These are phyloP conservation scores for Ambrosia trifida DNA, from an alignment of 129 eudicot genomes.

Conservation along the genomic window DNA sequence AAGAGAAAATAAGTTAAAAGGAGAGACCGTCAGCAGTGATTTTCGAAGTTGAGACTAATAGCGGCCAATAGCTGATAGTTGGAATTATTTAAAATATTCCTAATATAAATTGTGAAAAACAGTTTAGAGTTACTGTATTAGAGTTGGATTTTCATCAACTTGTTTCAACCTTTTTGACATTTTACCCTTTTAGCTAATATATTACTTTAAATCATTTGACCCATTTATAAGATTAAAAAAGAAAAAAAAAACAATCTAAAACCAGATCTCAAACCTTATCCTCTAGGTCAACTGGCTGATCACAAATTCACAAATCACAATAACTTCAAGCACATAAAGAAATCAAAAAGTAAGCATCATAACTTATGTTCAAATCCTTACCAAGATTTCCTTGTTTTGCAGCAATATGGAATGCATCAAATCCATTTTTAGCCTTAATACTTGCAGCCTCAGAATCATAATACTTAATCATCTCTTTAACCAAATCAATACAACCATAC, in stretches of 20 bases:
- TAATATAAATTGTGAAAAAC: not conserved
- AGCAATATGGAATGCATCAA: conserved; percentile 58
- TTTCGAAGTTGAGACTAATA: too few species aligned
- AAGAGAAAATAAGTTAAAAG: too few species aligned
- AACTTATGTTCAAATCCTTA: conserved; percentile 28
- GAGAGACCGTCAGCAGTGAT: too few species aligned
- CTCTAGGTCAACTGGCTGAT: conserved; percentile 16
- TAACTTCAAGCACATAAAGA: not conserved
- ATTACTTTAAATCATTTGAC: not conserved
- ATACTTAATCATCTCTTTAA: conserved; percentile 50
- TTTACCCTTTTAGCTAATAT: not conserved
- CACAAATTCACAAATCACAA: not conserved
- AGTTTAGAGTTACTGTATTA: not conserved
- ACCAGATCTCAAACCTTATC: conserved; percentile 10
- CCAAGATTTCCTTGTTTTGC: conserved; percentile 66
- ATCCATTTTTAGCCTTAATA: conserved; percentile 55
- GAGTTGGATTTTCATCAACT: not conserved
- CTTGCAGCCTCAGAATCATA: conserved; percentile 53
- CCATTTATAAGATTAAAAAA: not conserved
- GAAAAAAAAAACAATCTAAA: not conserved
- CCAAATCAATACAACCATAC: conserved; percentile 43
- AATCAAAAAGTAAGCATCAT: not conserved
- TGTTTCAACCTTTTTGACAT: not conserved
- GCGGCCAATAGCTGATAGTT: too few species aligned
- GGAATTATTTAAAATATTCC: too few species aligned